Conservation (phyloP, 345 rosid species). For the Boechera stricta region DNA sequence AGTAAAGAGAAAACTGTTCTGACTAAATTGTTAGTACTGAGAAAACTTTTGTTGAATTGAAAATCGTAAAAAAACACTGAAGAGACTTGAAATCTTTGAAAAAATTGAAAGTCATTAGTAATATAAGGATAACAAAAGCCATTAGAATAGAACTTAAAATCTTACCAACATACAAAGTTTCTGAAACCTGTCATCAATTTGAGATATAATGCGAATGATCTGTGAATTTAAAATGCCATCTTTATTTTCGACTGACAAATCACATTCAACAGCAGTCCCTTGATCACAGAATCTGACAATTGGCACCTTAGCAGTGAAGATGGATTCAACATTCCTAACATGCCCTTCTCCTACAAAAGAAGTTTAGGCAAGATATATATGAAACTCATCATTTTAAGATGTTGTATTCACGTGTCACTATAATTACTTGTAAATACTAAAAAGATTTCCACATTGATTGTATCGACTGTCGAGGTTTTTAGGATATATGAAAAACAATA, state of each 20-base stretch:
- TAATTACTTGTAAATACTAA: background rate
- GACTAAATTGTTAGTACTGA: background rate
- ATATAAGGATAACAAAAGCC: background rate
- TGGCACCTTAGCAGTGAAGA: slow-evolving; percentile 59
- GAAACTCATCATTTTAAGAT: background rate
- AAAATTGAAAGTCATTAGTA: background rate
- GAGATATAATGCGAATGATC: slow-evolving; percentile 51
- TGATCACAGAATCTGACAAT: slow-evolving; percentile 56
- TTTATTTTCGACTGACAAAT: slow-evolving; percentile 60
- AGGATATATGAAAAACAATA: background rate
- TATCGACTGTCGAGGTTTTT: background rate
- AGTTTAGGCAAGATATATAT: background rate
- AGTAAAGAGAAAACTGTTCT: background rate
- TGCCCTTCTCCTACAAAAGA: slow-evolving; percentile 52
- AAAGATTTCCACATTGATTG: background rate
- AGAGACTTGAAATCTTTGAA: background rate
- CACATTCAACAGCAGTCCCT: slow-evolving; percentile 55
- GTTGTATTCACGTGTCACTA: background rate
- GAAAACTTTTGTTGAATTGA: background rate
- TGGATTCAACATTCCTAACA: slow-evolving; percentile 48
- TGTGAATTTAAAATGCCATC: slow-evolving; percentile 54
- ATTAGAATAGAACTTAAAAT: background rate
- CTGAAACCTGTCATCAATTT: slow-evolving; percentile 62
- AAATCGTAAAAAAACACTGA: background rate
- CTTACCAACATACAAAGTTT: slow-evolving; percentile 63